Conservation (phyloP, 352 stramenopile genomes). For the Hyaloperonospora brassicae region DNA sequence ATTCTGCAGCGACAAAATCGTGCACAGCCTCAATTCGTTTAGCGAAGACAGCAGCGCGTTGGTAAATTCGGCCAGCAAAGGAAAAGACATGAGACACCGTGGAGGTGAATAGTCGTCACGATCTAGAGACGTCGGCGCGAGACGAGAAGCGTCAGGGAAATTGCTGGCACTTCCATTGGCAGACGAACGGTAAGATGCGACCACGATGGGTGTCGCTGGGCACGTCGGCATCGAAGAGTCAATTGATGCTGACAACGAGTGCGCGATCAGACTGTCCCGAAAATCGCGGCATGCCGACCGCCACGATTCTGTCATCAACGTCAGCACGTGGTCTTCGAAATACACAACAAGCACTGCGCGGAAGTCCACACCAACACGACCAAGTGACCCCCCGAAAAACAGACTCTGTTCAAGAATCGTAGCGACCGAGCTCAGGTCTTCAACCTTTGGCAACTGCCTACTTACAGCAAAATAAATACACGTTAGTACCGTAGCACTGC, state of each 20-base stretch:
- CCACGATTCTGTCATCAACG: slow-evolving; percentile 58
- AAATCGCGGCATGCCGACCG: slow-evolving; percentile 52
- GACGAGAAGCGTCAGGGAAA: slow-evolving; percentile 21
- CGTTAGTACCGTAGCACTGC: neutral
- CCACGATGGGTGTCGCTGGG: slow-evolving; percentile 47
- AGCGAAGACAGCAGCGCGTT: slow-evolving; percentile 74
- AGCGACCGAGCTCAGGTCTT: slow-evolving; percentile 73
- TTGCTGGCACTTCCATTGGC: slow-evolving; percentile 13
- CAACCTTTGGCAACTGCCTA: slow-evolving; percentile 79
- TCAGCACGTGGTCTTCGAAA: slow-evolving; percentile 75
- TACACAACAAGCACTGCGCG: slow-evolving; percentile 69
- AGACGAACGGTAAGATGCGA: slow-evolving; percentile 60
- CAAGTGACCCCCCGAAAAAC: slow-evolving; percentile 77
- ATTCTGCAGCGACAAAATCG: slow-evolving; percentile 52
- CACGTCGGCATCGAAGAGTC: slow-evolving; percentile 11
- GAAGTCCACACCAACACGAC: slow-evolving; percentile 78
- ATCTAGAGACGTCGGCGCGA: slow-evolving; percentile 5
- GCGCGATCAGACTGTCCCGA: slow-evolving; percentile 40
- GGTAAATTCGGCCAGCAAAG: slow-evolving; percentile 76
- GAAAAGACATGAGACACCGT: slow-evolving; percentile 79
- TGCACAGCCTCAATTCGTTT: slow-evolving; percentile 79
- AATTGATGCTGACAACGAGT: slow-evolving; percentile 25
- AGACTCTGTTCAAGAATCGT: slow-evolving; percentile 79
- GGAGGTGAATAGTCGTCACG: slow-evolving; percentile 57
- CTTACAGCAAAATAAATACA: slow-evolving; percentile 3